Conservation (phyloP, 1,284 basidiomycete species). For the Ganoderma meredithae region DNA sequence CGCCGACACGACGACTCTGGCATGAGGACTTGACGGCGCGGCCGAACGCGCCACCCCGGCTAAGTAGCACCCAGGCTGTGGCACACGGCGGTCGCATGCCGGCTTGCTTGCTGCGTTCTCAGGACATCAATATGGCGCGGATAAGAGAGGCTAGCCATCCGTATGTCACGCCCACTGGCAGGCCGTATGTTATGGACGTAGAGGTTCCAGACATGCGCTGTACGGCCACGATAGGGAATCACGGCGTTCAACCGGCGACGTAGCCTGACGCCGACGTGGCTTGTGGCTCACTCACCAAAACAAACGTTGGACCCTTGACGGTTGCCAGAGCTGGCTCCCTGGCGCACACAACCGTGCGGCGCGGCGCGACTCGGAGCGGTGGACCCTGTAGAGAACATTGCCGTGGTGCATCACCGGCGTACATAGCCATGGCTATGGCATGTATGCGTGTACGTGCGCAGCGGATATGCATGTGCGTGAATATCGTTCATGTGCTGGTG, state of each 20-base stretch:
- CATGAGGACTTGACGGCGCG: too few species aligned
- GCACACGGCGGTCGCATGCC: not conserved
- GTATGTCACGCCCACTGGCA: not conserved
- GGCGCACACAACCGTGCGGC: not conserved
- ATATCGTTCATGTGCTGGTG: not conserved
- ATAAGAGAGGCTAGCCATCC: not conserved
- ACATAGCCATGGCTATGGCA: not conserved
- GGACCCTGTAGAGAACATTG: conserved; percentile 1
- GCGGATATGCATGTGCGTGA: not conserved
- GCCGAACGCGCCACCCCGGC: not conserved
- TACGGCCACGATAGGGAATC: not conserved
- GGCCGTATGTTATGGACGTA: not conserved
- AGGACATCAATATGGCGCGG: not conserved
- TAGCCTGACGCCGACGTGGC: not conserved
- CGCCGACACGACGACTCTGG: conserved; percentile 1
- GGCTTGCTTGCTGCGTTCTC: not conserved
- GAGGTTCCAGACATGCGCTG: not conserved
- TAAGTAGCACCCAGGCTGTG: too few species aligned
- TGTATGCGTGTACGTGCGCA: not conserved
- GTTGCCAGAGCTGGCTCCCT: not conserved
- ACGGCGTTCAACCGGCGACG: not conserved
- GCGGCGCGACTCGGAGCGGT: not conserved
- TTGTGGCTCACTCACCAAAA: not conserved
- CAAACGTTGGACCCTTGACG: not conserved
- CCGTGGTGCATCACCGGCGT: not conserved